phyloP scores from a whole-genome alignment of 805 yeast species.

The Saccharomycopsis fodiens region DNA sequence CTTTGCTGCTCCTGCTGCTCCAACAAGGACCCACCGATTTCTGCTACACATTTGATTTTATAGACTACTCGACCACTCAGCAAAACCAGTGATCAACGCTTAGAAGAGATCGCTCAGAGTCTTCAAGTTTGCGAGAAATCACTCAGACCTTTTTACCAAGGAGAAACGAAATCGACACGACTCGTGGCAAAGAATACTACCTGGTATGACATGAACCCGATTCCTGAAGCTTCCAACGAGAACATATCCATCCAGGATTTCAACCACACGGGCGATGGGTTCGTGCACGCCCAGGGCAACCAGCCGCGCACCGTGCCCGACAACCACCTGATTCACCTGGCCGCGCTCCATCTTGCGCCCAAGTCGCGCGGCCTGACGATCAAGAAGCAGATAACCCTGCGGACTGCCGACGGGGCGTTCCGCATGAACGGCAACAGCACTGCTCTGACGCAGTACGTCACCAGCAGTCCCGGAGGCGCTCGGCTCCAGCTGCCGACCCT shows the following conservation, averaged over 20 bases:
- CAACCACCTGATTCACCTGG: conserved; percentile 4
- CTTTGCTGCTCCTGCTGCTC: too few species aligned
- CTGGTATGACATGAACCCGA: conserved; percentile 5
- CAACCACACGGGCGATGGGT: conserved; percentile 12
- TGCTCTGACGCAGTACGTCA: not conserved
- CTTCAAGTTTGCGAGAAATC: too few species aligned
- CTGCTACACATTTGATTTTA: too few species aligned
- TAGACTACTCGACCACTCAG: too few species aligned
- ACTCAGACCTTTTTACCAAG: too few species aligned
- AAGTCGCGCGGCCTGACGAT: conserved; percentile 11
- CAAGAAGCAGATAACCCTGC: conserved; percentile 3
- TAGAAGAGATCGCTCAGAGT: too few species aligned
- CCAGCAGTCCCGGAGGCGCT: not conserved
- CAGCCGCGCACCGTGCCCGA: conserved; percentile 10
- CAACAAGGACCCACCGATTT: too few species aligned
- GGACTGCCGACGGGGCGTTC: conserved; percentile 9
- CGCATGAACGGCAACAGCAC: conserved; percentile 1
- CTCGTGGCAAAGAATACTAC: too few species aligned
- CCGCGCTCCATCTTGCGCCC: conserved; percentile 12
- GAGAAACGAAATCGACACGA: too few species aligned
- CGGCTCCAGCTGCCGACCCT: not conserved
- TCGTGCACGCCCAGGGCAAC: conserved; percentile 5
- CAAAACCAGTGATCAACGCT: too few species aligned
- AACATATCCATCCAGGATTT: conserved; percentile 12
- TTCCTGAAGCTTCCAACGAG: conserved; percentile 13